Evolutionary conservation across 2,329 filamentous ascomycete genomes (phyloP).

Genomic region (Colletotrichum scovillei): DNA sequence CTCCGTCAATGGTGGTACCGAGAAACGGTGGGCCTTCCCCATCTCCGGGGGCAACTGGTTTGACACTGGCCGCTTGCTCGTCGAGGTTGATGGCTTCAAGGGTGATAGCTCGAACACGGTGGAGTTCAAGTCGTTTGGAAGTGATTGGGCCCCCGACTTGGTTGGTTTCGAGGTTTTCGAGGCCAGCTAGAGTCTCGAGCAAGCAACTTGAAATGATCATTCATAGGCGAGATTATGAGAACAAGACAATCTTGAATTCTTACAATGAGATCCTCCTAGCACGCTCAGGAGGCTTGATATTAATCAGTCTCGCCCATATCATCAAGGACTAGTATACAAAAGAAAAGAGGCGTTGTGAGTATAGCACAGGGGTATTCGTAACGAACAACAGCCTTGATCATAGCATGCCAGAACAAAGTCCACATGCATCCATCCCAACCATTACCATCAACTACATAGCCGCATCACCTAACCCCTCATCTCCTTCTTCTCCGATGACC

Average conservation of each 20-base stretch:
- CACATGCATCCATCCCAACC: not conserved
- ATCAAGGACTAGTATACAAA: not conserved
- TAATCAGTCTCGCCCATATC: not conserved
- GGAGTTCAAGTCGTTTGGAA: slow-evolving; percentile 41
- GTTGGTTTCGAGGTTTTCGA: slow-evolving; percentile 51
- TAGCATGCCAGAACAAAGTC: not conserved
- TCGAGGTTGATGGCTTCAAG: slow-evolving; percentile 59
- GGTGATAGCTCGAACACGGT: slow-evolving; percentile 51
- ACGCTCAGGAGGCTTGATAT: not conserved
- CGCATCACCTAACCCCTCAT: not conserved
- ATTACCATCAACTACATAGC: not conserved
- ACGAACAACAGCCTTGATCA: not conserved
- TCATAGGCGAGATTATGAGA: not conserved
- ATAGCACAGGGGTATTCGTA: slow-evolving; percentile 26
- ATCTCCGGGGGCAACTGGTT: slow-evolving; percentile 63
- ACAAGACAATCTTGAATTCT: not conserved
- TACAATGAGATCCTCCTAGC: not conserved
- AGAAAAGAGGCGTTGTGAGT: not conserved
- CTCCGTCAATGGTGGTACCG: slow-evolving; percentile 53
- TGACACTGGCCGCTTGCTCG: slow-evolving; percentile 56
- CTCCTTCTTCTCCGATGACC: not conserved
- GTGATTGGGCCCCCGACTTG: slow-evolving; percentile 51
- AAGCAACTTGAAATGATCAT: not conserved
- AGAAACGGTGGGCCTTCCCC: slow-evolving; percentile 61
- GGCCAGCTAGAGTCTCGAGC: not conserved